These are phyloP conservation scores for Thalassiosira mediterranea DNA, from an alignment of 352 stramenopile genomes.

Conservation along the genomic window DNA sequence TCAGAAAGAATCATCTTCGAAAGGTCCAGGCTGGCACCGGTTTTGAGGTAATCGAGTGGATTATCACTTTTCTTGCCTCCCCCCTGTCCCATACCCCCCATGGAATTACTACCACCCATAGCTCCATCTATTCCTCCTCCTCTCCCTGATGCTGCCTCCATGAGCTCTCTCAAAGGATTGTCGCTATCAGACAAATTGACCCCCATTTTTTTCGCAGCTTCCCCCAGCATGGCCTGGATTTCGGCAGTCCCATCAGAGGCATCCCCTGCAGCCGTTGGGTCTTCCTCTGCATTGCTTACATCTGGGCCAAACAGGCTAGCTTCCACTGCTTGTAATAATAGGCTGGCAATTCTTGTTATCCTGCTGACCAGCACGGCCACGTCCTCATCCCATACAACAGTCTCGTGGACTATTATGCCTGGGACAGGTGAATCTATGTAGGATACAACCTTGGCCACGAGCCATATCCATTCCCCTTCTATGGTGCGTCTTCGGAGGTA, in stretches of 20 bases:
- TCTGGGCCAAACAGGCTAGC: constrained; percentile 27
- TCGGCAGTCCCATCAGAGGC: constrained; percentile 33
- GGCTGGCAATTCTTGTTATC: constrained; percentile 63
- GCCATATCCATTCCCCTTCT: constrained; percentile 74
- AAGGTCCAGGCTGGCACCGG: constrained; percentile 35
- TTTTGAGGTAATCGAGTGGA: constrained; percentile 38
- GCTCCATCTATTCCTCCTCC: background rate
- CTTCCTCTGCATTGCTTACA: background rate
- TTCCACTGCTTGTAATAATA: constrained; percentile 74
- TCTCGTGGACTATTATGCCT: constrained; percentile 66
- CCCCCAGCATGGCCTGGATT: constrained; percentile 62
- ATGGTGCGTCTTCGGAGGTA: constrained; percentile 64
- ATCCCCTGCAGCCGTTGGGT: constrained; percentile 9
- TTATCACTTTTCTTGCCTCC: constrained; percentile 25
- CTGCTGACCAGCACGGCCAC: constrained; percentile 55
- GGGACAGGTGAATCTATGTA: constrained; percentile 72
- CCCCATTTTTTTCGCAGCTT: constrained; percentile 40
- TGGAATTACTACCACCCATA: background rate
- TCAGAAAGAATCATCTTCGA: constrained; percentile 59
- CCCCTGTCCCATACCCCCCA: background rate
- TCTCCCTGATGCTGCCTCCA: constrained; percentile 12
- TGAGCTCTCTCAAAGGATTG: constrained; percentile 51
- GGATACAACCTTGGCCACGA: constrained; percentile 70
- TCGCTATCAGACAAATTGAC: constrained; percentile 33
- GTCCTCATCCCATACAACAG: constrained; percentile 36